phyloP scores from a whole-genome alignment of 2,329 filamentous ascomycete genomes.

The Aspergillus neoniger region DNA sequence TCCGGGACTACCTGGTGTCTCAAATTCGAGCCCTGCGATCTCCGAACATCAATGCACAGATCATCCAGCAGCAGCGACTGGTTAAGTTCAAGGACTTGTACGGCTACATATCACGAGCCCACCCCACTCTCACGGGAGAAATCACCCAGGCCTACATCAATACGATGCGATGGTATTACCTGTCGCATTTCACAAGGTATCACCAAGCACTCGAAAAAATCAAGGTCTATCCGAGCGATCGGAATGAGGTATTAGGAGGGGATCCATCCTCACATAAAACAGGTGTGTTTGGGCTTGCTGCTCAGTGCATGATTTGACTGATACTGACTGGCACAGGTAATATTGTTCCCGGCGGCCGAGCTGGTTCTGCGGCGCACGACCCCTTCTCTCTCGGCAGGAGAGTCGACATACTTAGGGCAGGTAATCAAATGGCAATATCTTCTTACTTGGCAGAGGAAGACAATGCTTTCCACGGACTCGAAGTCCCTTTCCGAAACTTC shows the following conservation, averaged over 20 bases:
- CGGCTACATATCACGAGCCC: constrained; percentile 78
- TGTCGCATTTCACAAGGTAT: constrained; percentile 88
- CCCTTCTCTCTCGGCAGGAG: constrained; percentile 86
- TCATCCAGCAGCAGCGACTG: constrained; percentile 92
- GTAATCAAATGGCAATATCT: constrained; percentile 73
- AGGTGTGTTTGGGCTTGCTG: constrained; percentile 35
- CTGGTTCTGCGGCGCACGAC: constrained; percentile 62
- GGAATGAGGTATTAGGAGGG: constrained; percentile 77
- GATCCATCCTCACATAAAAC: constrained; percentile 69
- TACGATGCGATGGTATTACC: constrained; percentile 98
- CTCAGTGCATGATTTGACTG: neutral
- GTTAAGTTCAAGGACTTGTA: constrained; percentile 86
- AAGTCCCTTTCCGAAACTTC: constrained; percentile 89
- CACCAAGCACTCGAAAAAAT: constrained; percentile 80
- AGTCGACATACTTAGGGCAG: constrained; percentile 75
- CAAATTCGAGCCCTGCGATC: constrained; percentile 94
- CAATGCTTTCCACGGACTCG: constrained; percentile 79
- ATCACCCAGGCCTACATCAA: constrained; percentile 94
- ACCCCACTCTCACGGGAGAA: constrained; percentile 80
- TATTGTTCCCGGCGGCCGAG: constrained; percentile 42
- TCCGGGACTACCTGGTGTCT: constrained; percentile 88
- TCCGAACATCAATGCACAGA: constrained; percentile 94
- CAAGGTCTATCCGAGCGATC: constrained; percentile 79
- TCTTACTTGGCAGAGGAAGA: constrained; percentile 93
- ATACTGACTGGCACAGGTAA: constrained; percentile 30